Base-by-base conservation (phyloP, 2,329 filamentous ascomycete genomes). In the Ceratocystis colombiana region DNA sequence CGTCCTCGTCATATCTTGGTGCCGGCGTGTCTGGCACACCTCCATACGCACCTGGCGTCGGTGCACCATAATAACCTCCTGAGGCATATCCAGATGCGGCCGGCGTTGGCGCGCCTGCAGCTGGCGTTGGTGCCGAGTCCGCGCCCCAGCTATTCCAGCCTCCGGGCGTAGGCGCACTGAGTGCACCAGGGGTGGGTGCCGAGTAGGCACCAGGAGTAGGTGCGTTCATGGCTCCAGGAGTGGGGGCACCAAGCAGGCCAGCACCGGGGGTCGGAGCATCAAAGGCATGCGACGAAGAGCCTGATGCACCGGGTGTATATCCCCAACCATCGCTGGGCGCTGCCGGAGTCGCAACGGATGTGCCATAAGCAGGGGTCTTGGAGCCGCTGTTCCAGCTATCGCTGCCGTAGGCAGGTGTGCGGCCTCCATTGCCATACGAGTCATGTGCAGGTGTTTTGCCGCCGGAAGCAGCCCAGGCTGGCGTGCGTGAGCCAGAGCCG, bases 311-410 rank as follows among this genome's bases (percentile, higher is more conserved):
- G 1, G 81, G 79, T 1, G 82, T 82, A 72, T 84, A 84, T 46
- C 81, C 82, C 84, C 84, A 86, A 5, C 80, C 77, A 68, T 87
- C 83, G 63, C 79, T 79, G 64, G 79, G 82, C 72, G 80, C 82
- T 64, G 79, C 82, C 0, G 82, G 82, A 0, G 83, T 85, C 1
- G 82, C 82, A 2, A 82, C 83, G 2, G 82, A 82, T 7, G 77
- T 78, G 30, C 82, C 84, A 73, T 88, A 91, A 1, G 84, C 86
- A 2, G 91, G 91, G 0, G 90, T 95, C 74, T 92, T 89, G 37
- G 87, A 88, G 5, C 88, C 85, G 3, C 82, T 79, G 15, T 79
- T 84, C 78, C 88, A 89, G 41, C 82, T 79, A 68, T 88, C 86
- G 64, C 78, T 76, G 48, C 77, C 75, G 70, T 86, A 90, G 64